Evolutionary conservation across 768 basidiomycete species (phyloP), one percentile per base, ranked within the genome.

Genomic region (Amanita polypyramis): DNA sequence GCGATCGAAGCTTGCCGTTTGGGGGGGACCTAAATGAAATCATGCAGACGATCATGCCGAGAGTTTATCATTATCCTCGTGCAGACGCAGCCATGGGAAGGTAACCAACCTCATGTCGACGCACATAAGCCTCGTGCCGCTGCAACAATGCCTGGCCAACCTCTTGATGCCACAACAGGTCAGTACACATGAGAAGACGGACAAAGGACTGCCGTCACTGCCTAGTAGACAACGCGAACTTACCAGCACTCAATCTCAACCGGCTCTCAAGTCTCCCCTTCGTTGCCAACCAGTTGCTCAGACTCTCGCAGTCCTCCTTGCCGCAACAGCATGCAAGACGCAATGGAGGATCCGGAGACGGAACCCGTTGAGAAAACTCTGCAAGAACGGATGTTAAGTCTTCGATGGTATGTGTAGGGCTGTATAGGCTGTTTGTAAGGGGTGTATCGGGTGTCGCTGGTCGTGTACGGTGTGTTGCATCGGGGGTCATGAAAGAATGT

Each of bases 101-200:
- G 21, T 46, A 29, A 64, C 72, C 39, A 54, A 78, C 80, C 75
- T 86, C 80, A 48, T 80, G 77, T 57, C 74, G 74, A 41, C 82
- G 77, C 23, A 90, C 79, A 62, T 88, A 89, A 2, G 85, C 86
- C 65, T 94, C 92, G 60, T 94, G 90, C 51, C 83, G 71, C 58
- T 86, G 80, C 41, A 96, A 63, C 40, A 96, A 65, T 3, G 93
- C 92, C 62, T 92, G 88, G 10, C 92, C 92, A 23, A 95, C 83
- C 72, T 94, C 91, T 91, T 54, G 10, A 7, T 15, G 37, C 40
- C 47, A 49, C 10, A 52, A 33, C 21, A 47, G 8, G 37, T 38
- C 27, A 27, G 10, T n/a, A 40, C 45, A 37, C 20, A 14, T 5
- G n/a, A 21, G 19, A 10, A 9, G 36, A 37, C n/a, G 2, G n/a